These are phyloP conservation scores for Trametes cubensis DNA, from an alignment of 768 basidiomycete genomes.

Conservation along the genomic window DNA sequence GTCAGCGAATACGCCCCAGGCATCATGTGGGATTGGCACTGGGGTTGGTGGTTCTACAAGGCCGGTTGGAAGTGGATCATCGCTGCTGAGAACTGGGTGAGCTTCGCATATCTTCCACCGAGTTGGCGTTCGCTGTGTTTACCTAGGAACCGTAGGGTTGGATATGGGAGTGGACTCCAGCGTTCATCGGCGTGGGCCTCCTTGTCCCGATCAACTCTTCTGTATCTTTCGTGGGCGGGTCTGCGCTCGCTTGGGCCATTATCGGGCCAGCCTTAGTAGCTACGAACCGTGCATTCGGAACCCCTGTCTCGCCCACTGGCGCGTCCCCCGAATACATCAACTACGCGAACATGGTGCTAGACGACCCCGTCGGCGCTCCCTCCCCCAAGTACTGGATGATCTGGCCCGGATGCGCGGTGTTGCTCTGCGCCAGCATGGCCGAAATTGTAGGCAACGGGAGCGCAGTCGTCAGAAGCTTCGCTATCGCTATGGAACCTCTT, in stretches of 20 bases:
- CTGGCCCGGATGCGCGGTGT: slow-evolving; percentile 29
- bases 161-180: slow-evolving; percentile 30
- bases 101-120: neutral
- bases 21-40: slow-evolving; percentile 32
- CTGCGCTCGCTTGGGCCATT: slow-evolving; percentile 27
- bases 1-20: slow-evolving; percentile 29
- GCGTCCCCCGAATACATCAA: slow-evolving; percentile 27
- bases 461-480: slow-evolving; percentile 17
- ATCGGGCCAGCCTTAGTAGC: slow-evolving; percentile 28
- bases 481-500: slow-evolving; percentile 9
- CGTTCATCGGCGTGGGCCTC: slow-evolving; percentile 29
- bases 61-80: slow-evolving; percentile 30
- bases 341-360: slow-evolving; percentile 28
- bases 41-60: slow-evolving; percentile 29
- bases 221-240: slow-evolving; percentile 27
- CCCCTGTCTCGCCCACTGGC: slow-evolving; percentile 7
- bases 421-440: slow-evolving; percentile 25
- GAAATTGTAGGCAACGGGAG: slow-evolving; percentile 26
- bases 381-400: slow-evolving; percentile 32
- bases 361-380: slow-evolving; percentile 26
- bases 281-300: slow-evolving; percentile 25
- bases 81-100: slow-evolving; percentile 26
- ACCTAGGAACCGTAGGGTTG: slow-evolving; percentile 18
- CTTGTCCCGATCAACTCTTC: slow-evolving; percentile 27
- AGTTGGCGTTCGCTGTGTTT: neutral